Evolutionary conservation across 768 basidiomycete genomes (phyloP), one percentile per base, ranked within the genome.

Genomic region (Boletellus ananiceps): DNA sequence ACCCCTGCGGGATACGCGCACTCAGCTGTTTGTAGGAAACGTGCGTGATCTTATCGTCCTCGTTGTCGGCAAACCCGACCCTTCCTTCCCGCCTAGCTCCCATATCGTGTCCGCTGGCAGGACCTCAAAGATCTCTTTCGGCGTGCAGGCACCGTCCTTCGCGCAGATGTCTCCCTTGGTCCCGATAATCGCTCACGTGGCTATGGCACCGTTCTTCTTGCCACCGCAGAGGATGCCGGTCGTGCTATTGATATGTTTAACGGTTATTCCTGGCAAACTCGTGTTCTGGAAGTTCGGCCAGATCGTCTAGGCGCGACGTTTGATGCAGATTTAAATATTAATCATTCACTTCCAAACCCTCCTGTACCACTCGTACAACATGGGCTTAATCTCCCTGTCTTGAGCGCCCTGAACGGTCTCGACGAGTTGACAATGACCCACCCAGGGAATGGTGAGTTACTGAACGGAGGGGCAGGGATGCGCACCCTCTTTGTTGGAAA

Each of bases 101-200:
- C 96, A 0, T 98, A 95, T 69, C 79, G 95, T 52, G 94, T 97
- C 34, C 83, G 96, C 47, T 99, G 96, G 96, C 96, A 99, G 73
- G 96, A 99, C 72, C 80, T 99, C 54, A 98, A 99, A 60, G 95
- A 99, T 66, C 81, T 99, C 45, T 97, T 99, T 69, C 83, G 95
- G 33, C 88, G 90, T 56, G 90, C 95, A 6, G 96, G 96, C 36
- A 96, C 89, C 25, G 84, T 94, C 55, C 72, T 91, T 33, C 77
- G 88, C 42, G 85, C 93, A 35, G 81, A 86, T 63, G 81, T 89
- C 55, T 78, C 87, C 47, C 74, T 90, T 29, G 82, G 89, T 4
- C 88, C 89, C 2, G 91, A 93, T 67, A 96, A 96, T 67, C 79
- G 95, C 57, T 92, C 88, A 40, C 79, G 94, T 47, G 95, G 95